A percentile compares a stretch with the other conserved stretches of the same genome.
phyloP scores from a whole-genome alignment of 1,284 basidiomycete species.

The Moniliella sp. region DNA sequence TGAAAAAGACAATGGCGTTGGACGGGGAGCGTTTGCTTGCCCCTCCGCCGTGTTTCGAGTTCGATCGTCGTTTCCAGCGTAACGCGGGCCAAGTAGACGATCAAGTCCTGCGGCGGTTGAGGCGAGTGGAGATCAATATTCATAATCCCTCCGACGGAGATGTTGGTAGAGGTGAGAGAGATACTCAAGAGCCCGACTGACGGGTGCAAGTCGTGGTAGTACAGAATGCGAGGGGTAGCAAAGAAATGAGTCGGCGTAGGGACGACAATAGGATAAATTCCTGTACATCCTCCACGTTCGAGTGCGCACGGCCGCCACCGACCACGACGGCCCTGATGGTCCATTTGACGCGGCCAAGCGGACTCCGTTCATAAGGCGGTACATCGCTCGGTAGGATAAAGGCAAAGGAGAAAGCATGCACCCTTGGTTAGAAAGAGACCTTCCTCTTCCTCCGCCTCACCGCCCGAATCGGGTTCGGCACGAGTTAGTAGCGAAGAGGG shows the following conservation, averaged over 20 bases:
- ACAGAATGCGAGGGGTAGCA: slow-evolving; percentile 24
- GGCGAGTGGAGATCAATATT: slow-evolving; percentile 32
- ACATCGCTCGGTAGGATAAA: slow-evolving; percentile 28
- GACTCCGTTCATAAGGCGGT: slow-evolving; percentile 27
- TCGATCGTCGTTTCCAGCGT: slow-evolving; percentile 30
- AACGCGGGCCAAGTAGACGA: slow-evolving; percentile 28
- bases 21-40: slow-evolving; percentile 20
- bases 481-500: too few relatives aligned
- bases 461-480: too few relatives aligned
- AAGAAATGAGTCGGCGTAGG: slow-evolving; percentile 24
- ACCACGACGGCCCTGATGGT: slow-evolving; percentile 29
- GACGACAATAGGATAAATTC: slow-evolving; percentile 31
- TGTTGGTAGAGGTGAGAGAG: slow-evolving; percentile 31
- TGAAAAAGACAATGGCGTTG: slow-evolving; percentile 29
- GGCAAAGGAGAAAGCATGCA: slow-evolving; percentile 32
- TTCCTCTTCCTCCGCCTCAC: too few relatives aligned
- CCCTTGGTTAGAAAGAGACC: slow-evolving; percentile 27
- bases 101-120: slow-evolving; percentile 19
- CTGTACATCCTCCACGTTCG: slow-evolving; percentile 28
- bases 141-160: slow-evolving; percentile 32
- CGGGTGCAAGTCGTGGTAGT: slow-evolving; percentile 32
- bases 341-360: slow-evolving; percentile 25
- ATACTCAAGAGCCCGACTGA: slow-evolving; percentile 29
- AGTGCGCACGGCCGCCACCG: slow-evolving; percentile 24
- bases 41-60: slow-evolving; percentile 17